Conservation (phyloP, 345 rosid species). For the Citrus trifoliata region DNA sequence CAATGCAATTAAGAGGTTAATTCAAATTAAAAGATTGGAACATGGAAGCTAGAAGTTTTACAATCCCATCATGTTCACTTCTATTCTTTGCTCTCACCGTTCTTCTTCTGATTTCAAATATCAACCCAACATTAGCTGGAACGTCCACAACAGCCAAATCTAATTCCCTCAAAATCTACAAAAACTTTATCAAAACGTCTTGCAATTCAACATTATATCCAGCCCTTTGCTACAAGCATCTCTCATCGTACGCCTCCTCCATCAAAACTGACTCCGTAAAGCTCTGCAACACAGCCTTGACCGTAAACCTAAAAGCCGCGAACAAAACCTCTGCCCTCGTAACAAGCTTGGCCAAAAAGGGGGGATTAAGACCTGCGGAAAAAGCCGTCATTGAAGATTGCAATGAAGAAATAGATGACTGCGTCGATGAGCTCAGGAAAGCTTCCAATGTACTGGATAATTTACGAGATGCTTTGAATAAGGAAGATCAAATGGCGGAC, state of each 20-base stretch:
- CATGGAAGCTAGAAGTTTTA: not conserved
- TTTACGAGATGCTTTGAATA: constrained; percentile 6
- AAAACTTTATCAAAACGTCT: constrained; percentile 40
- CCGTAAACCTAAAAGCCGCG: constrained; percentile 40
- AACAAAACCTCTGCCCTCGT: constrained; percentile 23
- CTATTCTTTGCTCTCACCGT: not conserved
- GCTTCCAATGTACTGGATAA: constrained; percentile 37
- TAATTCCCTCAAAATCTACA: constrained; percentile 27
- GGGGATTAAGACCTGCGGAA: constrained; percentile 32
- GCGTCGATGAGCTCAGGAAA: constrained; percentile 48
- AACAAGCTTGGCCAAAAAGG: constrained; percentile 25
- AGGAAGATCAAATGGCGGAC: constrained; percentile 34
- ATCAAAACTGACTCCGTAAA: constrained; percentile 49
- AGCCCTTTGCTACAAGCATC: constrained; percentile 45
- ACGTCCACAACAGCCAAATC: constrained; percentile 4
- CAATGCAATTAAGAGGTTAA: not conserved
- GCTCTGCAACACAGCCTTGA: constrained; percentile 52
- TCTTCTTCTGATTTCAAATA: constrained; percentile 15
- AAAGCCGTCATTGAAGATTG: constrained; percentile 49
- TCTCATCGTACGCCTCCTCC: constrained; percentile 43
- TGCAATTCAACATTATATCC: constrained; percentile 61
- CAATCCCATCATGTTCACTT: not conserved
- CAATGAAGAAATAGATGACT: constrained; percentile 36
- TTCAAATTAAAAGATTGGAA: not conserved
- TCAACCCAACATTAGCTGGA: constrained; percentile 17